Evolutionary conservation across 768 basidiomycete species (phyloP).

Genomic region (Lentinus brumalis): DNA sequence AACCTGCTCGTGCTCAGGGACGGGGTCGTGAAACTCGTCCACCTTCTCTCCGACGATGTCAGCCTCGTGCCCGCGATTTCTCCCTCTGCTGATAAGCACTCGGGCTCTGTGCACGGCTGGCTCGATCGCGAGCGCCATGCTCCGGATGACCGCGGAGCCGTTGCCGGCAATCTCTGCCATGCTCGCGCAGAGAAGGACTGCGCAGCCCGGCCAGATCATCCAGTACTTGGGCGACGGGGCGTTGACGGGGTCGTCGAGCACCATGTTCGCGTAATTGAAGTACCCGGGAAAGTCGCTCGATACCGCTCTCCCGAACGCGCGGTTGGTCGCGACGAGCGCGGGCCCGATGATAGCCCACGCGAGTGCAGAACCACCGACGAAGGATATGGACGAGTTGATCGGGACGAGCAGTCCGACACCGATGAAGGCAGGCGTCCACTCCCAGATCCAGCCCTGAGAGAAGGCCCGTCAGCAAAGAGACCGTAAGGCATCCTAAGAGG

Average conservation of each 20-base stretch:
- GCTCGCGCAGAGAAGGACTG: slow-evolving; percentile 22
- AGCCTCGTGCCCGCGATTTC: neutral
- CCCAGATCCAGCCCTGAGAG: slow-evolving; percentile 23
- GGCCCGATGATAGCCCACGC: slow-evolving; percentile 27
- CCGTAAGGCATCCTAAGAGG: neutral
- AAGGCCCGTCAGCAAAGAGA: neutral
- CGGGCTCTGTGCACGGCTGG: neutral
- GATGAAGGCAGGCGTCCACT: slow-evolving; percentile 28
- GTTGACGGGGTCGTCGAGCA: slow-evolving; percentile 24
- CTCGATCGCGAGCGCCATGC: slow-evolving; percentile 10
- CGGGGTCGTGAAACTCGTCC: slow-evolving; percentile 19
- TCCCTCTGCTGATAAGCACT: neutral
- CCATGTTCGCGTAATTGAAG: slow-evolving; percentile 25
- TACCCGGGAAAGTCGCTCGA: slow-evolving; percentile 20
- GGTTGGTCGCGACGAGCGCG: slow-evolving; percentile 21
- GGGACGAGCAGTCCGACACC: slow-evolving; percentile 24
- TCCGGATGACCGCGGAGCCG: slow-evolving; percentile 11
- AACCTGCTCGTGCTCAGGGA: slow-evolving; percentile 19
- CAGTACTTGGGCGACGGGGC: slow-evolving; percentile 26
- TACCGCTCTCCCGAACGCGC: slow-evolving; percentile 17
- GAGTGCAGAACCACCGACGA: slow-evolving; percentile 22
- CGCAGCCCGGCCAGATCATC: slow-evolving; percentile 29
- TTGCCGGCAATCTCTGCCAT: slow-evolving; percentile 23
- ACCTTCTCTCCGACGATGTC: slow-evolving; percentile 3
- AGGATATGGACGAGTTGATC: slow-evolving; percentile 23